Conservation (phyloP, 208 protist genomes). For the Crithidia acanthocephali region DNA sequence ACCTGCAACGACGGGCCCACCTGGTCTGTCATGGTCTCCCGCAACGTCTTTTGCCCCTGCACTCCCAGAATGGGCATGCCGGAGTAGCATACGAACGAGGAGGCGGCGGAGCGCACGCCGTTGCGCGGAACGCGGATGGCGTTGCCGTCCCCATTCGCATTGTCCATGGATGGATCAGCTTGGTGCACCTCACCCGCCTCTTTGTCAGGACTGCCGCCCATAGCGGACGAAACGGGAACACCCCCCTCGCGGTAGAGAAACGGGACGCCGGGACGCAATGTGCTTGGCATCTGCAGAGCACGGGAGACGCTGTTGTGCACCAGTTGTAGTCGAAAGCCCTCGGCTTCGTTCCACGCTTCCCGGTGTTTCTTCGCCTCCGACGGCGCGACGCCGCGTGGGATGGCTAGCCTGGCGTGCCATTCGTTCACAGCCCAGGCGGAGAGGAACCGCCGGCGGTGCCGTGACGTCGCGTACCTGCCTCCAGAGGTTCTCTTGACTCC, state of each 20-base stretch:
- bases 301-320: not conserved
- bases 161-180: not conserved
- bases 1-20: not conserved
- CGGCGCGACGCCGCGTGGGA: not conserved
- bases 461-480: too few relatives aligned
- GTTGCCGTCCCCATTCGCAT: not conserved
- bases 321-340: slow-evolving; percentile 2
- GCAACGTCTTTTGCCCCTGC: too few relatives aligned
- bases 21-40: not conserved
- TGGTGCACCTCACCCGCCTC: not conserved
- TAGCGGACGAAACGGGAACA: not conserved
- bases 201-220: not conserved
- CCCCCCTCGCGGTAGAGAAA: slow-evolving; percentile 20
- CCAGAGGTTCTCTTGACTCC: too few relatives aligned
- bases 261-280: not conserved
- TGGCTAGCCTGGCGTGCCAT: not conserved
- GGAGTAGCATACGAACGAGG: slow-evolving; percentile 41
- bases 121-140: not conserved
- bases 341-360: slow-evolving; percentile 1
- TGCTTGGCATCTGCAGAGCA: not conserved
- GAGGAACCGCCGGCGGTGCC: not conserved
- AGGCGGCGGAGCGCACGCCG: slow-evolving; percentile 12
- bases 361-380: not conserved
- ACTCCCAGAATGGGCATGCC: slow-evolving; percentile 7
- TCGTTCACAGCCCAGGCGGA: not conserved